Conservation (phyloP, 2,329 filamentous ascomycete species). For the Graphium sp. region DNA sequence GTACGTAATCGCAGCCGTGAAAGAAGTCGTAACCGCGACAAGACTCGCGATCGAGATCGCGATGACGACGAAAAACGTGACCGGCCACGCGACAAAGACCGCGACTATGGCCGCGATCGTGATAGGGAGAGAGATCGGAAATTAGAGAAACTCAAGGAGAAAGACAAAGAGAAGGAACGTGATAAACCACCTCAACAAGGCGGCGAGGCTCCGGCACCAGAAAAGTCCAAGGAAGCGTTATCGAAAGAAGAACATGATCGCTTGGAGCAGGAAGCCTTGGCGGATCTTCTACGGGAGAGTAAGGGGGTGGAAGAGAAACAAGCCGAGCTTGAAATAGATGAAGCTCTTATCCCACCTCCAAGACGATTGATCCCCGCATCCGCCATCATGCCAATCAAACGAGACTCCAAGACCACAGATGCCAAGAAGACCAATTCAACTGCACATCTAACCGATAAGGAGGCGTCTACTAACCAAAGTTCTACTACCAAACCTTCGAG, state of each 20-base stretch:
- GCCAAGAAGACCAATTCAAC: conserved; percentile 7
- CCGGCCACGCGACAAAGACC: conserved; percentile 11
- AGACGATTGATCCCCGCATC: conserved; percentile 33
- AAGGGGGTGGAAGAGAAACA: conserved; percentile 28
- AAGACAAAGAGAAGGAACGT: conserved; percentile 12
- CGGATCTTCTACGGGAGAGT: conserved; percentile 41
- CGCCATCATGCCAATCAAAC: conserved; percentile 38
- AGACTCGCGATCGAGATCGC: conserved; percentile 18
- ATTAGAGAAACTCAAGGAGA: conserved; percentile 10
- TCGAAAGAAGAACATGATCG: conserved; percentile 40
- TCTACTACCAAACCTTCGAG: conserved; percentile 8
- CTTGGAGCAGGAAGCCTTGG: conserved; percentile 40
- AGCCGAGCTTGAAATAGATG: conserved; percentile 38
- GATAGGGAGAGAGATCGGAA: conserved; percentile 12
- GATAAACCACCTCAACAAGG: conserved; percentile 14
- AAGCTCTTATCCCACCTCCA: conserved; percentile 36
- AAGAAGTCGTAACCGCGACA: conserved; percentile 17
- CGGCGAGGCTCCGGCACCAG: conserved; percentile 20
- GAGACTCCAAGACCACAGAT: conserved; percentile 24
- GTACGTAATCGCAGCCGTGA: conserved; percentile 13
- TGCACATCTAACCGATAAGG: no score
- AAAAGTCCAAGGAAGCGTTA: conserved; percentile 33
- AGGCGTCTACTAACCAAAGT: no score
- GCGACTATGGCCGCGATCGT: conserved; percentile 13
- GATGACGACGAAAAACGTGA: conserved; percentile 17